Percentiles rank a stretch among this genome's conserved stretches.
These are phyloP conservation scores for Fusarium albosuccineum DNA, from an alignment of 2,329 filamentous ascomycete species.

Conservation along the genomic window DNA sequence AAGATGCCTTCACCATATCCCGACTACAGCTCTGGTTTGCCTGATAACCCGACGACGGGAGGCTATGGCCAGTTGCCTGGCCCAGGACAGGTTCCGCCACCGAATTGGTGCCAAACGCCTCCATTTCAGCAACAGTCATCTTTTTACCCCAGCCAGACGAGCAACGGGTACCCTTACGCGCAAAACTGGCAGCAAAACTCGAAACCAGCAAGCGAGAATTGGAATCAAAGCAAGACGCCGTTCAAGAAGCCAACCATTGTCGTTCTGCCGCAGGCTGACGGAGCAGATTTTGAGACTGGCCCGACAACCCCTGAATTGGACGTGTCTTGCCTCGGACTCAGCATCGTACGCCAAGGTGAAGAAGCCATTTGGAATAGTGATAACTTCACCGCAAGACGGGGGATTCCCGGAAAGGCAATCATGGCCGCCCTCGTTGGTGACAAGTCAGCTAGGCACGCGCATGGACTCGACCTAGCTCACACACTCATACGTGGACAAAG, in stretches of 20 bases:
- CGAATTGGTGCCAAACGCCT: not conserved
- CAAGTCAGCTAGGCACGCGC: slow-evolving; percentile 18
- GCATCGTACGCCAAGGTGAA: slow-evolving; percentile 17
- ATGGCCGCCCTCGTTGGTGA: slow-evolving; percentile 28
- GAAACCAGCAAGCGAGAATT: not conserved
- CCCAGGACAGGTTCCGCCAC: not conserved
- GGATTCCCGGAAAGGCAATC: slow-evolving; percentile 12
- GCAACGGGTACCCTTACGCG: not conserved
- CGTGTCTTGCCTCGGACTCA: not conserved
- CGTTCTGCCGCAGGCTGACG: slow-evolving; percentile 15
- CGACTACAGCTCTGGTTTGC: not conserved
- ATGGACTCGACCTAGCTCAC: slow-evolving; percentile 21
- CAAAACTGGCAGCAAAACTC: not conserved
- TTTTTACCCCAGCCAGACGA: not conserved
- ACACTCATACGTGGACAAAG: slow-evolving; percentile 12
- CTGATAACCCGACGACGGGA: not conserved
- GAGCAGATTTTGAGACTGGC: slow-evolving; percentile 13
- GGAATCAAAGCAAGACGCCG: not conserved
- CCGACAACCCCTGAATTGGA: slow-evolving; percentile 4
- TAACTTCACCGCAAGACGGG: not conserved
- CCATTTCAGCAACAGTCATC: not conserved
- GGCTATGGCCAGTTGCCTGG: too few species aligned
- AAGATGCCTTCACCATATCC: not conserved
- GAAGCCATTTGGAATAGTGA: slow-evolving; percentile 21
- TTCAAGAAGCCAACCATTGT: slow-evolving; percentile 24